Percentiles rank a stretch among this genome's conserved stretches.
phyloP scores from a whole-genome alignment of 306 rosid genomes.

The Acacia confusa region DNA sequence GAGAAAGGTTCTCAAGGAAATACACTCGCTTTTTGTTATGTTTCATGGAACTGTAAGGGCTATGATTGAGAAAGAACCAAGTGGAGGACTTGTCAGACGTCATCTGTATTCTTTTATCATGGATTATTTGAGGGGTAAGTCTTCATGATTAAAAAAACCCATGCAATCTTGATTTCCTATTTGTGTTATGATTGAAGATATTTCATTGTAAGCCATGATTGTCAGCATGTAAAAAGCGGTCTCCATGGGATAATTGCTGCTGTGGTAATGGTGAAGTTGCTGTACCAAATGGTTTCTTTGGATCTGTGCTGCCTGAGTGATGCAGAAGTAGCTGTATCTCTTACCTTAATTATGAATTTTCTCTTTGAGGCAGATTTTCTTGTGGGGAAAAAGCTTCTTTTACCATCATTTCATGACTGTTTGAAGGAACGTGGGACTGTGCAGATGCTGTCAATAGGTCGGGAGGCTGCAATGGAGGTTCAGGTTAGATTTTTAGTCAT shows the following conservation, averaged over 20 bases:
- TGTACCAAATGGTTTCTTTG: slow-evolving; percentile 69
- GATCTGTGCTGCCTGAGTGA: slow-evolving; percentile 64
- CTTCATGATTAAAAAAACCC: slow-evolving; percentile 28
- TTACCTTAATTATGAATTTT: slow-evolving; percentile 57
- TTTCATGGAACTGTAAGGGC: slow-evolving; percentile 86
- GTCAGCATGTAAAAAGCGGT: slow-evolving; percentile 91
- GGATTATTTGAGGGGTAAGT: slow-evolving; percentile 93
- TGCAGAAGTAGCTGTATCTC: slow-evolving; percentile 78
- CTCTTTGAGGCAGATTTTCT: slow-evolving; percentile 94
- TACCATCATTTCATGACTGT: slow-evolving; percentile 88
- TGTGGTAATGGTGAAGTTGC: slow-evolving; percentile 97
- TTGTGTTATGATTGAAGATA: slow-evolving; percentile 52
- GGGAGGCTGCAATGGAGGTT: slow-evolving; percentile 97
- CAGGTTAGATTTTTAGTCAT: slow-evolving; percentile 59
- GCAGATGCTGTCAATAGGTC: slow-evolving; percentile 86
- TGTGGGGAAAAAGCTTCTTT: slow-evolving; percentile 73
- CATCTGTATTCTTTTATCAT: slow-evolving; percentile 83
- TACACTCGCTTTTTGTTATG: slow-evolving; percentile 83
- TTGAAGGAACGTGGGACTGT: slow-evolving; percentile 94
- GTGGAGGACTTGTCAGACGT: slow-evolving; percentile 70
- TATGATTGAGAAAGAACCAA: slow-evolving; percentile 82
- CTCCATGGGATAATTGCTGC: slow-evolving; percentile 92
- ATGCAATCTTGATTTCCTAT: slow-evolving; percentile 32
- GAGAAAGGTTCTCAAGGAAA: slow-evolving; percentile 80
- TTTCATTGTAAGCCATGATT: slow-evolving; percentile 95